Conservation (phyloP, 1,139 yeast genomes). For the Protomyces inundatus region DNA sequence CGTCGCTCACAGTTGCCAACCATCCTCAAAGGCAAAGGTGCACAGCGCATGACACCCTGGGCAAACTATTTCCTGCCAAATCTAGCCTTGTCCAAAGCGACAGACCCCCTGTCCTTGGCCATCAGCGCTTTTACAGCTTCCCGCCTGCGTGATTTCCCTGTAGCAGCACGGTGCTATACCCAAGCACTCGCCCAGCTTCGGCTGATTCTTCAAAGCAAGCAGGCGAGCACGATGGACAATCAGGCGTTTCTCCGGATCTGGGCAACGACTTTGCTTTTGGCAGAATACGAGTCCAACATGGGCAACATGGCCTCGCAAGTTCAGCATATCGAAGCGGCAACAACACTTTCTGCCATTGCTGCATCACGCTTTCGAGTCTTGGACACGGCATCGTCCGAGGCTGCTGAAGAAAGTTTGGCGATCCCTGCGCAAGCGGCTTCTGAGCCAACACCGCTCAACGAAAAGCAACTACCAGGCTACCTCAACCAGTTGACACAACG, state of each 20-base stretch:
- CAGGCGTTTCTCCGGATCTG: constrained; percentile 17
- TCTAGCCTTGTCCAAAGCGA: not conserved
- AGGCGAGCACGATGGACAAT: constrained; percentile 4
- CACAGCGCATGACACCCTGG: constrained; percentile 9
- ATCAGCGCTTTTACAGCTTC: constrained; percentile 10
- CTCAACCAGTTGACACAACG: constrained; percentile 8
- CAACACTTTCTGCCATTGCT: constrained; percentile 9
- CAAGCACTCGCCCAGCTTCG: constrained; percentile 1
- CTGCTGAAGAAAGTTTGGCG: not conserved
- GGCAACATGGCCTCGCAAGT: constrained; percentile 6
- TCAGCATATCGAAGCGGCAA: constrained; percentile 9
- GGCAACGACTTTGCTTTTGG: constrained; percentile 16
- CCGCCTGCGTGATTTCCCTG: not conserved
- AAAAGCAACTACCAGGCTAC: constrained; percentile 7
- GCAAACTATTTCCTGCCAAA: constrained; percentile 13
- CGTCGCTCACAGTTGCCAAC: constrained; percentile 4
- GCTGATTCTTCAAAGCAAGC: not conserved
- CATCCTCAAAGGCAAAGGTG: not conserved
- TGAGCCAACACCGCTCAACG: not conserved
- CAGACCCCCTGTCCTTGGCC: constrained; percentile 6
- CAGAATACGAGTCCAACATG: constrained; percentile 8
- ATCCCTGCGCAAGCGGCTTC: not conserved
- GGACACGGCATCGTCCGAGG: not conserved
- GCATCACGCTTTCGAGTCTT: not conserved
- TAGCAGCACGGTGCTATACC: not conserved